These are phyloP conservation scores for Nectriaceae sp. DNA, from an alignment of 2,329 filamentous ascomycete genomes.

Conservation along the genomic window DNA sequence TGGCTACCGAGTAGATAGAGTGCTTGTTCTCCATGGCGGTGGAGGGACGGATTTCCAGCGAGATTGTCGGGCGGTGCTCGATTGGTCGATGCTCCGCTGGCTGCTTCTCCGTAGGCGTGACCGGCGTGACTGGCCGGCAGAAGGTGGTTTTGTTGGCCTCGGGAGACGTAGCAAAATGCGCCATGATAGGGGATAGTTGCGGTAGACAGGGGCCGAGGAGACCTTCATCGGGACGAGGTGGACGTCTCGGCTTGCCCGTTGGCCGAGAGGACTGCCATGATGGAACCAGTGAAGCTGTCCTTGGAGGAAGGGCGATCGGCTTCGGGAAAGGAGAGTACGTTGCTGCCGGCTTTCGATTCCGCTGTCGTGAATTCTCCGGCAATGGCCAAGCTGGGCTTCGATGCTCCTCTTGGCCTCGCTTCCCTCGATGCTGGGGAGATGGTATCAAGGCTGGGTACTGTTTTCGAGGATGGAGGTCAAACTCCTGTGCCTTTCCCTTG, in stretches of 20 bases:
- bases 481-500: constrained; percentile 12
- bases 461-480: constrained; percentile 21
- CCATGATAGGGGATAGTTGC: constrained; percentile 14
- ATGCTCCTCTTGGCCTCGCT: constrained; percentile 23
- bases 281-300: constrained; percentile 24
- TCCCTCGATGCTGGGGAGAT: constrained; percentile 26
- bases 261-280: constrained; percentile 31
- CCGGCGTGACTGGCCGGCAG: constrained; percentile 10
- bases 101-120: constrained; percentile 16
- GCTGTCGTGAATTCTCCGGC: constrained; percentile 19
- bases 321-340: constrained; percentile 48
- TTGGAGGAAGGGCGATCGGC: constrained; percentile 36
- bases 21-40: constrained; percentile 11
- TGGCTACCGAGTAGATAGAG: constrained; percentile 23
- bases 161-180: constrained; percentile 17
- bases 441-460: constrained; percentile 35
- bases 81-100: constrained; percentile 10
- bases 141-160: constrained; percentile 13
- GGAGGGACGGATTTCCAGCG: constrained; percentile 14
- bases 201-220: constrained; percentile 24
- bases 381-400: constrained; percentile 31
- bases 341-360: constrained; percentile 26
- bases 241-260: constrained; percentile 28
- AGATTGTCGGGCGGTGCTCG: constrained; percentile 6
- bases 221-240: constrained; percentile 30